phyloP scores from a whole-genome alignment of 257 asterid species.

The Scutellaria minor region DNA sequence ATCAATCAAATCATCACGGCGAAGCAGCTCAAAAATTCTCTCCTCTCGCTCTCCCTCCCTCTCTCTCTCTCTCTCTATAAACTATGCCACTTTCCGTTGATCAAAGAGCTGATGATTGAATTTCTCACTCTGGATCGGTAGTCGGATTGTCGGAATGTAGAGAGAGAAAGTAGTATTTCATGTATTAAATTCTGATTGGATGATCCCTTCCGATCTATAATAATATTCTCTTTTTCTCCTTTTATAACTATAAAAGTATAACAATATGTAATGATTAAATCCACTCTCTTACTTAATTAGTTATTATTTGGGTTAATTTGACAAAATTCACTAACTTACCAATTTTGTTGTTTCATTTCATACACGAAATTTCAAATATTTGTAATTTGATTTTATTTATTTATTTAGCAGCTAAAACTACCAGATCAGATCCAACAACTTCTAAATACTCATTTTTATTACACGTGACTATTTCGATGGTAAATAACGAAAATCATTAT shows the following conservation, averaged over 20 bases:
- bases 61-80: not conserved
- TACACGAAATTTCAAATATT: too few species aligned
- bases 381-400: too few species aligned
- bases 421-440: too few species aligned
- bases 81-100: slow-evolving; percentile 38
- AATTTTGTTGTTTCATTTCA: too few species aligned
- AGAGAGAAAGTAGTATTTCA: slow-evolving; percentile 39
- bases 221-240: slow-evolving; percentile 26
- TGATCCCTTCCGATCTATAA: slow-evolving; percentile 33
- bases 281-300: not conserved
- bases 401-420: too few species aligned
- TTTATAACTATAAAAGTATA: not conserved
- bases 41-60: not conserved
- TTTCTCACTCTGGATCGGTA: slow-evolving; percentile 45
- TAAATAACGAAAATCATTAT: too few species aligned
- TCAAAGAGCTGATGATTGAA: slow-evolving; percentile 45
- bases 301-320: too few species aligned
- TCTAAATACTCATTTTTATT: too few species aligned
- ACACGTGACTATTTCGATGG: too few species aligned
- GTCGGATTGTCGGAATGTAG: slow-evolving; percentile 42
- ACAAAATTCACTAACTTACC: too few species aligned
- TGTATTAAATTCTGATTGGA: slow-evolving; percentile 40
- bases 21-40: slow-evolving; percentile 21
- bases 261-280: not conserved
- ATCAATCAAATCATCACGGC: slow-evolving; percentile 28